Conservation (phyloP, 2,329 filamentous ascomycete species). For the Eurotiales sp. region DNA sequence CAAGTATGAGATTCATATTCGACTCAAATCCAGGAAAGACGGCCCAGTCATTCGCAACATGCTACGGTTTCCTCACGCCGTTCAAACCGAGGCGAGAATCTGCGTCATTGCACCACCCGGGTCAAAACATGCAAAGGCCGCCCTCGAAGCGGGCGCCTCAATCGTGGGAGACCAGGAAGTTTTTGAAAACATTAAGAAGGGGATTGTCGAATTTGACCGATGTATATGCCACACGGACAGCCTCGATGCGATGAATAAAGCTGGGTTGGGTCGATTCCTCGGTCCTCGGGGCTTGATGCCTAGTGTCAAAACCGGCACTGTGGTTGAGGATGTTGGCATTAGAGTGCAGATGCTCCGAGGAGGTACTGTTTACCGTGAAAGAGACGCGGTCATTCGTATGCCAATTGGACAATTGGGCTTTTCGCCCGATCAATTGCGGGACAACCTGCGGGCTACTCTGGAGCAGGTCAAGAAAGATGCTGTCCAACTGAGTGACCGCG, state of each 20-base stretch:
- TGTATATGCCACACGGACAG: slow-evolving; percentile 81
- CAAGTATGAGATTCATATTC: slow-evolving; percentile 88
- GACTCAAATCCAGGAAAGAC: slow-evolving; percentile 77
- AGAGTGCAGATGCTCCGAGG: slow-evolving; percentile 79
- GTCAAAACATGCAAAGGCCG: slow-evolving; percentile 69
- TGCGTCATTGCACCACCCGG: slow-evolving; percentile 87
- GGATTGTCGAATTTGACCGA: slow-evolving; percentile 80
- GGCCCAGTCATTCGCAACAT: slow-evolving; percentile 84
- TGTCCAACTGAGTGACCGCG: slow-evolving; percentile 57
- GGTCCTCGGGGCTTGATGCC: slow-evolving; percentile 94
- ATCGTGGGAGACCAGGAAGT: slow-evolving; percentile 82
- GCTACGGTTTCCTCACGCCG: slow-evolving; percentile 81
- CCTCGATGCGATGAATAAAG: slow-evolving; percentile 74
- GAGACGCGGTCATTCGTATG: slow-evolving; percentile 77
- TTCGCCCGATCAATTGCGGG: slow-evolving; percentile 78
- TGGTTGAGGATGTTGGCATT: slow-evolving; percentile 73
- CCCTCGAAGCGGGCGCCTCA: slow-evolving; percentile 71
- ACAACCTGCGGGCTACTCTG: slow-evolving; percentile 77
- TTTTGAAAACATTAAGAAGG: slow-evolving; percentile 72
- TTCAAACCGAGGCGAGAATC: slow-evolving; percentile 83
- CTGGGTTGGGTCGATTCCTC: slow-evolving; percentile 72
- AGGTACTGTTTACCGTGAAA: slow-evolving; percentile 81
- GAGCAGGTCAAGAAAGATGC: slow-evolving; percentile 75
- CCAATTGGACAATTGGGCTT: slow-evolving; percentile 89
- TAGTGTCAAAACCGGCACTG: slow-evolving; percentile 78